Evolutionary conservation across 148 eudicot species (phyloP).

Genomic region (Chenopodium suecicum): DNA sequence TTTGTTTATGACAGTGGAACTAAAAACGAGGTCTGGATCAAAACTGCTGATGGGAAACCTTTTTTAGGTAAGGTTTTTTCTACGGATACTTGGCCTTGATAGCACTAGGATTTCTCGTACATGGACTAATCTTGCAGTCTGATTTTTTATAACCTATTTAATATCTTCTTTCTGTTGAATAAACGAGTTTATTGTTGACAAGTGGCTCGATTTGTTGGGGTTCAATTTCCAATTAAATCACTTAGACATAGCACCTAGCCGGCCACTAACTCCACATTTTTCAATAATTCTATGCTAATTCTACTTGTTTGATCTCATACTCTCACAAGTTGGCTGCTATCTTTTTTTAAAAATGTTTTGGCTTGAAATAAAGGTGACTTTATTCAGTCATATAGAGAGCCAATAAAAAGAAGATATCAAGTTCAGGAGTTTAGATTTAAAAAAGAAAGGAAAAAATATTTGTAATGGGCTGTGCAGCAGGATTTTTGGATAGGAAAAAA

Average conservation of each 20-base stretch:
- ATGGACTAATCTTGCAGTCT: background rate
- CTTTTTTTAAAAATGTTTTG: no score
- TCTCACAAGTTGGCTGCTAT: no score
- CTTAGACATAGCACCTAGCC: background rate
- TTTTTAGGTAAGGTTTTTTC: constrained; percentile 58
- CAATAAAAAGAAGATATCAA: background rate
- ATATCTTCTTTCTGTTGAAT: background rate
- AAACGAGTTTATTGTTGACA: background rate
- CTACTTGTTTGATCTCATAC: background rate
- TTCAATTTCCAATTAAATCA: background rate
- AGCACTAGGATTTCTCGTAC: background rate
- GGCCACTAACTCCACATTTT: background rate
- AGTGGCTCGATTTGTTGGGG: background rate
- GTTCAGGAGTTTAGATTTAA: background rate
- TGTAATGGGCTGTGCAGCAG: no score
- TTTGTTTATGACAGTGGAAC: constrained; percentile 89
- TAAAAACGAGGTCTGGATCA: constrained; percentile 71
- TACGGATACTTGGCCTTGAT: background rate
- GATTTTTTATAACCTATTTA: background rate
- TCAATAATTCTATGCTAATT: background rate
- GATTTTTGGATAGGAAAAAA: background rate
- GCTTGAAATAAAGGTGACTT: no score
- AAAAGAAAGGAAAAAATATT: background rate
- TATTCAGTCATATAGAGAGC: background rate
- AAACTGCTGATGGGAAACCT: constrained; percentile 76